Percentiles rank a stretch among this genome's conserved stretches.
These are phyloP conservation scores for Solanum hybrid DNA, from an alignment of 305 asterid species.

Conservation along the genomic window DNA sequence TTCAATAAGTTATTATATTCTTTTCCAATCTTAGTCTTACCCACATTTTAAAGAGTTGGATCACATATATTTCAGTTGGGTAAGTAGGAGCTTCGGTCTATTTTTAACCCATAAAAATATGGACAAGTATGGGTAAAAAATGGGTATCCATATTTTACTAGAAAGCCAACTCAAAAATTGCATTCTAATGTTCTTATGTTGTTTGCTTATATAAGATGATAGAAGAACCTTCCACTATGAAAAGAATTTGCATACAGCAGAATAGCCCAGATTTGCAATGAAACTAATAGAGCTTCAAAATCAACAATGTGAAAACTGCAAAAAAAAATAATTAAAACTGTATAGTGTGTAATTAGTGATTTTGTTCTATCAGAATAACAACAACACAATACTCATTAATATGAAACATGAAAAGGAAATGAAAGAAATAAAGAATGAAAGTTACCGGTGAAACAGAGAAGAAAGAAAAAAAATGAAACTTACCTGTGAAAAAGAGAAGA, in stretches of 20 bases:
- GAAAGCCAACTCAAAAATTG: neutral
- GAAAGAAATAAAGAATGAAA: neutral
- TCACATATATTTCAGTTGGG: neutral
- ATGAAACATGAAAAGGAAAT: neutral
- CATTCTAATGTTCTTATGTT: neutral
- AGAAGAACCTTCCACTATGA: neutral
- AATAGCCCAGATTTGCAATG: neutral
- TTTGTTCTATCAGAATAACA: neutral
- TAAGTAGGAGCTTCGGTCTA: neutral
- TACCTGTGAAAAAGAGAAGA: neutral
- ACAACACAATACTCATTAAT: neutral
- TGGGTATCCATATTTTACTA: neutral
- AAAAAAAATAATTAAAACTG: neutral
- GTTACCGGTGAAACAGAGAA: neutral
- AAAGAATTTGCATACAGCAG: neutral
- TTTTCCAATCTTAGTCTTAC: neutral
- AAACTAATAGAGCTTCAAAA: neutral
- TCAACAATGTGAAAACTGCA: neutral
- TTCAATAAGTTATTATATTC: neutral
- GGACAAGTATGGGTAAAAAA: neutral
- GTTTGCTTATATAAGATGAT: neutral
- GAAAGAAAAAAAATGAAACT: neutral
- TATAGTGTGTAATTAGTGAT: neutral
- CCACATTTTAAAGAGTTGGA: neutral
- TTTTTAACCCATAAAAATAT: neutral